A percentile compares a stretch with the other conserved stretches of the same genome.
These are phyloP conservation scores for Sungouiella blattae DNA, from an alignment of 805 yeast species.

Conservation along the genomic window DNA sequence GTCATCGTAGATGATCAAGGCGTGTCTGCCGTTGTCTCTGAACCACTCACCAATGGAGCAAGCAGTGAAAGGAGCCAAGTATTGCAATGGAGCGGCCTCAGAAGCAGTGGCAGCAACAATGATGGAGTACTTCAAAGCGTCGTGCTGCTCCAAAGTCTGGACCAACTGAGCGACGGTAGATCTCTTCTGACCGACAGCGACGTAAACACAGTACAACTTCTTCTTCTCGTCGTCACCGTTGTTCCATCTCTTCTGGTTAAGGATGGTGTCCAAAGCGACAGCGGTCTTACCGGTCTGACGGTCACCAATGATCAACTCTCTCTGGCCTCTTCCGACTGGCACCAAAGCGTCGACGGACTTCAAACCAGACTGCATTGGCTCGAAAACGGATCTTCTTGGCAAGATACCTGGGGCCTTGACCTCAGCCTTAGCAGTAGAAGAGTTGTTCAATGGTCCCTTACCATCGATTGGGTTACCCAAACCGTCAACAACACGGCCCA, in stretches of 20 bases:
- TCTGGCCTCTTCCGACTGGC: conserved; percentile 99
- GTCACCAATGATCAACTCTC: conserved; percentile 99
- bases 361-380: conserved; percentile 99
- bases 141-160: conserved; percentile 97
- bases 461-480: conserved; percentile 99
- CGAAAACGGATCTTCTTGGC: conserved; percentile 97
- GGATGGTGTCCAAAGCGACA: conserved; percentile 96
- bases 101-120: conserved; percentile 99
- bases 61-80: conserved; percentile 99
- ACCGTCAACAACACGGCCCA: conserved; percentile 99
- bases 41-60: conserved; percentile 99
- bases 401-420: conserved; percentile 99
- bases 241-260: conserved; percentile 99
- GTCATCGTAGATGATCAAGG: conserved; percentile 95
- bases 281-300: conserved; percentile 99
- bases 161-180: conserved; percentile 99
- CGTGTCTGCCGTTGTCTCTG: conserved; percentile 99
- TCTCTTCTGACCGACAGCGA: conserved; percentile 99
- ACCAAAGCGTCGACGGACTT: conserved; percentile 98
- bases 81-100: conserved; percentile 99
- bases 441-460: conserved; percentile 94
- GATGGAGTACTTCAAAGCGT: conserved; percentile 95
- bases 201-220: conserved; percentile 99
- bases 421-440: conserved; percentile 89
- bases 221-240: conserved; percentile 89